Evolutionary conservation across 2,329 filamentous ascomycete genomes (phyloP).

Genomic region (Paramyrothecium roridum): DNA sequence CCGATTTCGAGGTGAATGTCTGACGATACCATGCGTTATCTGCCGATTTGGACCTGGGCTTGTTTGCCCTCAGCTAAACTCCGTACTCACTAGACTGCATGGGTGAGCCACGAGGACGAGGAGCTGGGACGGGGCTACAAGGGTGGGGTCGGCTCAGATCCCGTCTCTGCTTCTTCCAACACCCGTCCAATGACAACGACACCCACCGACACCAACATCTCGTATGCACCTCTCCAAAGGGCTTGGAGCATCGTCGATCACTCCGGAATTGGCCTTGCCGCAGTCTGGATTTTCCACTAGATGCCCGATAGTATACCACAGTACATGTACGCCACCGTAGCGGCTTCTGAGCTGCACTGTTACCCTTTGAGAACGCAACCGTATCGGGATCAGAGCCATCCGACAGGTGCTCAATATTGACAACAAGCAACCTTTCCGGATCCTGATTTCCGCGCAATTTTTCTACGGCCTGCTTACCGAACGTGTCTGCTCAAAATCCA

Average conservation of each 20-base stretch:
- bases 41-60: background rate
- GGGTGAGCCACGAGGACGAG: background rate
- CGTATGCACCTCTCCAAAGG: background rate
- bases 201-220: background rate
- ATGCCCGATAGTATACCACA: background rate
- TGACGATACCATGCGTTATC: background rate
- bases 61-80: background rate
- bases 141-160: background rate
- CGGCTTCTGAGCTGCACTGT: background rate
- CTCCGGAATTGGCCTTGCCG: too few relatives aligned
- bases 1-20: background rate
- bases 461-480: too few relatives aligned
- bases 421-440: background rate
- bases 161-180: background rate
- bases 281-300: background rate
- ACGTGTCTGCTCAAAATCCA: too few relatives aligned
- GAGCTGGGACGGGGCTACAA: background rate
- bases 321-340: background rate
- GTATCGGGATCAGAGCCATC: background rate
- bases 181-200: background rate
- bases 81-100: background rate
- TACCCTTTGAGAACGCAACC: background rate
- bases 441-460: background rate
- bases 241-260: background rate
- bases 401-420: background rate